Evolutionary conservation across 1,284 basidiomycete species (phyloP), one percentile per base, ranked within the genome.

Genomic region (Rhodofomes roseus): DNA sequence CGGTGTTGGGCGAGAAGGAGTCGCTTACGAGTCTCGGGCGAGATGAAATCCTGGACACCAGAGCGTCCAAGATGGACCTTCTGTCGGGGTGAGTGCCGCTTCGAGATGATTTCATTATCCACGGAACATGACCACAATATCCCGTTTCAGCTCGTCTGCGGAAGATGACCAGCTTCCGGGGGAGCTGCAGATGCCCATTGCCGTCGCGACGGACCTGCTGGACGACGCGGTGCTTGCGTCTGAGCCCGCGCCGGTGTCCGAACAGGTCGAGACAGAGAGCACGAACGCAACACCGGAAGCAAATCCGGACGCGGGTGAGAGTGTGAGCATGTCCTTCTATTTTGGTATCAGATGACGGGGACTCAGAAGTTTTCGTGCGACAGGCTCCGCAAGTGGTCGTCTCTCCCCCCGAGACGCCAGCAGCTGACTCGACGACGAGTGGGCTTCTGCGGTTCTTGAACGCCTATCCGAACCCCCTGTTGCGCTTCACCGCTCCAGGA

Each of bases 1-100:
- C 64, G 4, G 81, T 92, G 52, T 77, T 87, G 43, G 83, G 81
- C 60, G 93, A 95, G 78, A 92, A 90, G 76, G 87, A 90, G 69
- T 82, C 81, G 22, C 72, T 90, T 68, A 85, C 83, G 59, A 81
- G 76, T 56, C 74, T 91, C 53, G 89, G 88, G 29, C 78, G 87
- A 58, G 88, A 91, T 59, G 89, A 90, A 70, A 72, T 92, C 65
- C 79, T 89, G 68, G 87, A 91, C 67, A 84, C 86, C 65, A 77
- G 84, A 65, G 78, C 84, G 60, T 76, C 77, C 58, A 84, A 80
- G 74, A 84, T 87, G 83, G 72, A 79, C 48, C 73, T 88, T 23
- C 77, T 92, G 59, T 82, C 83, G 41, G 81, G 88, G 89, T 90
- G 60, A 62, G 77, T 73, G 54, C 55, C 48, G 55, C 55, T 57